Conservation (phyloP, 148 eudicot species). For the Vaccinium macrocarpon region DNA sequence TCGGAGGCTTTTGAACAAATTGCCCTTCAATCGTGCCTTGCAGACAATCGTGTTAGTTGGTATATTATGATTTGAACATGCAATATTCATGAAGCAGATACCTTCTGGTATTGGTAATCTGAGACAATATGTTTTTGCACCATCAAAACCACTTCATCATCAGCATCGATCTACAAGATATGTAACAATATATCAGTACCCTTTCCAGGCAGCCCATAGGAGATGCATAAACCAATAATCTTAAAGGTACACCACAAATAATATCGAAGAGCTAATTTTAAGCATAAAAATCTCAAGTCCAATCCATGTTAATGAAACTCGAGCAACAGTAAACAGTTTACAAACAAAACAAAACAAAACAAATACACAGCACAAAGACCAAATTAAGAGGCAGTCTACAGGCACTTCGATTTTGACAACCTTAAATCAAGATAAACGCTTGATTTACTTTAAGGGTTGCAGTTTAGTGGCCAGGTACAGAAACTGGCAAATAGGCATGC, state of each 20-base stretch:
- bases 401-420: neutral
- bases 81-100: slow-evolving; percentile 29
- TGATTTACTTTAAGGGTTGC: neutral
- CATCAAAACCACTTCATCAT: slow-evolving; percentile 52
- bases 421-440: neutral
- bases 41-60: neutral
- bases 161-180: slow-evolving; percentile 58
- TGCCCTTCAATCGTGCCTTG: neutral
- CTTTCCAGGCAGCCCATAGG: neutral
- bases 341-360: neutral
- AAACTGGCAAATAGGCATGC: neutral
- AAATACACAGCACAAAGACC: neutral
- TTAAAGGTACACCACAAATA: neutral
- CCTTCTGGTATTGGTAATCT: slow-evolving; percentile 78
- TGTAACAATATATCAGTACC: neutral
- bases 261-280: neutral
- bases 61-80: neutral
- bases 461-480: neutral
- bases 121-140: slow-evolving; percentile 65
- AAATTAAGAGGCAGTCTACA: slow-evolving; percentile 1
- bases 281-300: neutral
- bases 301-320: neutral
- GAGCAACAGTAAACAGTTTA: neutral
- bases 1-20: neutral
- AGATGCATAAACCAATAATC: neutral